Base-by-base conservation (phyloP, 202 grass and related monocot genomes). In the Elaeis oleifera region DNA sequence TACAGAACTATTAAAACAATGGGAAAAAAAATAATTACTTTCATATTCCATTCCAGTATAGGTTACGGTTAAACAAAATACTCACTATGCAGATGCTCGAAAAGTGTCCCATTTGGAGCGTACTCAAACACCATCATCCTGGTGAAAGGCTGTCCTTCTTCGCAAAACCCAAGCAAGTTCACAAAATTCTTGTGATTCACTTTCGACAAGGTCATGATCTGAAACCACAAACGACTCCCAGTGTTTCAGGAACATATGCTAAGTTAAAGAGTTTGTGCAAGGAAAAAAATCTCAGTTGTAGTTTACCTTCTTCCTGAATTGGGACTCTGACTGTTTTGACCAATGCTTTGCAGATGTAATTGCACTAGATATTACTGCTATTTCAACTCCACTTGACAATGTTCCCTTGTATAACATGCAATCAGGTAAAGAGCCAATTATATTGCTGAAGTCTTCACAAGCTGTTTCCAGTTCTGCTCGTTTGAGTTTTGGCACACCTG, bases 51-150 rank as follows among this genome's bases (percentile, higher is more conserved):
- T 44, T 11, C 11, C 13, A 44, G 36, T 44, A 14, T 13, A 44
- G 36, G 0, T 13, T 44, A 44, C 13, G 36, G 36, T 13, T 44
- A 44, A 44, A 44, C 8, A 44, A 44, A 44, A 44, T 29, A 62
- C 9, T 63, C 84, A 95, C 85, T 72, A 64, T 90, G 90, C 49
- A 95, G 90, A 77, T 95, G 90, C 71, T 95, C 90, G 2, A 55
- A 89, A 22, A 89, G 74, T 2, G 90, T 89, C 56, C 90, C 90
- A 58, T 89, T 95, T 4, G 90, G 85, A 29, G 85, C 85, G 25
- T 95, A 95, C 73, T 95, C 90, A 57, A 95, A 95, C 71, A 95
- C 83, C 90, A 95, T 84, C 85, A 95, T 95, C 77, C 90, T 78
- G n/a, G 90, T 86, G 50, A 95, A 95, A 0, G 90, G 82, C 49